Evolutionary conservation across 1,284 basidiomycete species (phyloP).

Genomic region (Trametes sp.): DNA sequence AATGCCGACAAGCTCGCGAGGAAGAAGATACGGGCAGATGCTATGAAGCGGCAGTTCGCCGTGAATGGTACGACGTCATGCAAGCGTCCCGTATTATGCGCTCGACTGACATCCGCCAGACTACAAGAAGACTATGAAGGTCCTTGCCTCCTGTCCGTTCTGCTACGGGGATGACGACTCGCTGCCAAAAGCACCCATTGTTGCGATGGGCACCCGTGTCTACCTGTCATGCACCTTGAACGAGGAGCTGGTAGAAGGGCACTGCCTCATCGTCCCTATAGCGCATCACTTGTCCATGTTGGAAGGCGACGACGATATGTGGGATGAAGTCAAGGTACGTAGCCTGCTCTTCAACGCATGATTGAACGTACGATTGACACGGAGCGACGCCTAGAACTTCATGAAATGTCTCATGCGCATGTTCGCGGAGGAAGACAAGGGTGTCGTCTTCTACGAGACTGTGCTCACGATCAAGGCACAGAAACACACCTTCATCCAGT

Average conservation of each 20-base stretch:
- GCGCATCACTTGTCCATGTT: slow-evolving; percentile 92
- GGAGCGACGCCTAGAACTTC: slow-evolving; percentile 76
- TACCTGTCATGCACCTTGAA: slow-evolving; percentile 89
- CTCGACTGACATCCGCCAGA: slow-evolving; percentile 56
- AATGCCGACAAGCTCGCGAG: slow-evolving; percentile 92
- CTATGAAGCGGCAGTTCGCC: slow-evolving; percentile 96
- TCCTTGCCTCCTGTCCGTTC: slow-evolving; percentile 84
- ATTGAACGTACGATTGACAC: not conserved
- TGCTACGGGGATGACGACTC: slow-evolving; percentile 91
- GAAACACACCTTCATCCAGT: slow-evolving; percentile 92
- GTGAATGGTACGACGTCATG: slow-evolving; percentile 75
- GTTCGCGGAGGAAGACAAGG: slow-evolving; percentile 89
- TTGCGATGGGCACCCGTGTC: slow-evolving; percentile 89
- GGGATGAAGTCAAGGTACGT: slow-evolving; percentile 93
- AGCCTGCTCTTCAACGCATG: not conserved
- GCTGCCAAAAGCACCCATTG: slow-evolving; percentile 83
- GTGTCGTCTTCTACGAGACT: slow-evolving; percentile 95
- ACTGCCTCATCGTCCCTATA: slow-evolving; percentile 95
- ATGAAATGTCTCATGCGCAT: slow-evolving; percentile 99
- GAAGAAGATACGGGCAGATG: slow-evolving; percentile 95
- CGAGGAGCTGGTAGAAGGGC: slow-evolving; percentile 89
- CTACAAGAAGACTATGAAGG: slow-evolving; percentile 94
- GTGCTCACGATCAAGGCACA: slow-evolving; percentile 87
- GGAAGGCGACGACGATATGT: slow-evolving; percentile 97
- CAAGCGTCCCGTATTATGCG: no score